Evolutionary conservation across 352 stramenopile species (phyloP).

Genomic region (Pythium biforme): DNA sequence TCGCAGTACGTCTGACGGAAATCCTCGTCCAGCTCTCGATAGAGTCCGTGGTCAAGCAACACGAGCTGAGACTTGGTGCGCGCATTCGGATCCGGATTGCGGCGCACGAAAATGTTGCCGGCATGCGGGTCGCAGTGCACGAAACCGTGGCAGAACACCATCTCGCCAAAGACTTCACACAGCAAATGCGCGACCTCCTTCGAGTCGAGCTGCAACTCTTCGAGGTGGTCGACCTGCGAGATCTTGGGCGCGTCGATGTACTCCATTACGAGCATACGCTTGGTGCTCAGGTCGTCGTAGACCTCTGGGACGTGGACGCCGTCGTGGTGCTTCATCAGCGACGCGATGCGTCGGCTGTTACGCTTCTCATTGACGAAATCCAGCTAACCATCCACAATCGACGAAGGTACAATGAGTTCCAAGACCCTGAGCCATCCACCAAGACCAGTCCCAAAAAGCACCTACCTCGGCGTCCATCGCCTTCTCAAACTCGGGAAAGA

Average conservation of each 20-base stretch:
- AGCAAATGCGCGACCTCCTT: conserved; percentile 84
- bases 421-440: not conserved
- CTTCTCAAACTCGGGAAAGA: conserved; percentile 94
- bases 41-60: conserved; percentile 97
- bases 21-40: conserved; percentile 90
- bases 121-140: conserved; percentile 97
- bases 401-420: too few species aligned
- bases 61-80: conserved; percentile 89
- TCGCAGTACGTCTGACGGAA: conserved; percentile 95
- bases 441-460: not conserved
- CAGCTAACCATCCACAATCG: conserved; percentile 49
- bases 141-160: conserved; percentile 95
- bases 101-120: conserved; percentile 91
- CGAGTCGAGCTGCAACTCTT: conserved; percentile 72
- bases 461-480: conserved; percentile 67
- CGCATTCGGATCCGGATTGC: conserved; percentile 43
- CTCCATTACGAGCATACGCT: conserved; percentile 95
- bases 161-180: conserved; percentile 93
- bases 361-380: conserved; percentile 85
- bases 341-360: conserved; percentile 70
- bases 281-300: conserved; percentile 85
- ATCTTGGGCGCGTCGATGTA: conserved; percentile 96
- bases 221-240: conserved; percentile 87
- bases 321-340: conserved; percentile 51
- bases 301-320: conserved; percentile 83